Conservation (phyloP, 257 asterid genomes). For the Nicotiana tomentosiformis region DNA sequence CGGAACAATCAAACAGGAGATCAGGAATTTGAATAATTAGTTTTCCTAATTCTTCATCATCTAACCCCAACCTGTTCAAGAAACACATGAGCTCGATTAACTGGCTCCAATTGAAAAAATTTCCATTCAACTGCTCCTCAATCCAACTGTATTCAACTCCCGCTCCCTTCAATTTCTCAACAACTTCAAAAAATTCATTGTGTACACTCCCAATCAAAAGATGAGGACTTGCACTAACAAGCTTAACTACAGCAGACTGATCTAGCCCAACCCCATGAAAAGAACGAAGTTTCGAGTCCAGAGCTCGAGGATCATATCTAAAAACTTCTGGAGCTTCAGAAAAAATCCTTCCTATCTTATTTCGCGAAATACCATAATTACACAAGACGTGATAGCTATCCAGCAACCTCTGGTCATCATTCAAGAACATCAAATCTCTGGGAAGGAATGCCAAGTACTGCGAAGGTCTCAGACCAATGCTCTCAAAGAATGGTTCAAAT, state of each 20-base stretch:
- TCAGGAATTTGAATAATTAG: slow-evolving; percentile 35
- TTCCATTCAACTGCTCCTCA: slow-evolving; percentile 33
- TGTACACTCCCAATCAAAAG: slow-evolving; percentile 34
- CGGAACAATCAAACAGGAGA: slow-evolving; percentile 49
- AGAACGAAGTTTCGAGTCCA: slow-evolving; percentile 42
- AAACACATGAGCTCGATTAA: slow-evolving; percentile 38
- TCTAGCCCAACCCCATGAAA: slow-evolving; percentile 41
- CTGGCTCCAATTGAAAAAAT: slow-evolving; percentile 40
- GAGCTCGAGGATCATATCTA: slow-evolving; percentile 31
- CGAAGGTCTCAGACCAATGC: slow-evolving; percentile 57
- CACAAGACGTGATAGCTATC: slow-evolving; percentile 56
- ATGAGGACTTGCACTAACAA: slow-evolving; percentile 48
- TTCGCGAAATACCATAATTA: slow-evolving; percentile 52
- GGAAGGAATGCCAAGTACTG: slow-evolving; percentile 51
- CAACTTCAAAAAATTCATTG: slow-evolving; percentile 29
- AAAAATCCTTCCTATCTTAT: slow-evolving; percentile 53
- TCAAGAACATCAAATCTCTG: slow-evolving; percentile 49
- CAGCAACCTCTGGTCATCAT: slow-evolving; percentile 53
- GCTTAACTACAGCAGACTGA: slow-evolving; percentile 42
- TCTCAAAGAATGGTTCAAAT: slow-evolving; percentile 84
- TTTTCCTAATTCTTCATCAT: slow-evolving; percentile 30
- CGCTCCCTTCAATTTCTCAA: slow-evolving; percentile 31
- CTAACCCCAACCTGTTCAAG: slow-evolving; percentile 34
- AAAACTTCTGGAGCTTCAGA: slow-evolving; percentile 51
- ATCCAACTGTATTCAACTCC: slow-evolving; percentile 43